Evolutionary conservation across 2,329 filamentous ascomycete genomes (phyloP), one percentile per base, ranked within the genome.

Genomic region (Coniochaeta sp.): DNA sequence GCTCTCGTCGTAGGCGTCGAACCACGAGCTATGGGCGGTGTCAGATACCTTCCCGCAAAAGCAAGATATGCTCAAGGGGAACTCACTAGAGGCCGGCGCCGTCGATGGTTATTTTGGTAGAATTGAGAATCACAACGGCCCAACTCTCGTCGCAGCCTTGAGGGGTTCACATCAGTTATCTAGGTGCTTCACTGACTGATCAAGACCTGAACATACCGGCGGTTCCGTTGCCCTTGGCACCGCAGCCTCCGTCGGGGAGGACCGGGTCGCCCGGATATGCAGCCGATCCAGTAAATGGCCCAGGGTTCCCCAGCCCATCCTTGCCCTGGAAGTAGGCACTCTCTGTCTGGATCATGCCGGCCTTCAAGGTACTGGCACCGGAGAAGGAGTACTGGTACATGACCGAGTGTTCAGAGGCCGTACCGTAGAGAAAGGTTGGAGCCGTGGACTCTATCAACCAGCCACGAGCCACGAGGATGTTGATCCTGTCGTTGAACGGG

Each of bases 51-150:
- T 31, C 28, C 28, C 28, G 28, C 28, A 31, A 31, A 31, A 31
- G 28, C 28, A 31, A 9, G 28, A 31, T 31, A 31, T 31, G 28
- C 28, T 31, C 28, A 31, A n/a, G 28, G 28, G 28, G 28, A 76
- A 85, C 87, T 58, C 74, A 79, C 70, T 87, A 87, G 3, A 85
- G 65, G 0, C 83, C 84, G 0, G 77, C 79, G 9, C 81, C 79
- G 60, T 86, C 81, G 19, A 80, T 67, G 33, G 77, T 67, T 26
- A 86, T 73, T 60, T 78, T 72, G 6, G 69, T 68, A 2, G 76
- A 79, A 61, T 80, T 73, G 34, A 83, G 64, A 58, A 85, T 76
- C 1, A 81, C 76, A 12, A 86, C 65, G 17, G 76, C 82, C 79
- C 80, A 84, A 6, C 78, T 77, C 55, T 73, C 67, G 12, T 70